Evolutionary conservation across 371 early-diverging fungal species (phyloP).

Genomic region (Mortierella sp.): DNA sequence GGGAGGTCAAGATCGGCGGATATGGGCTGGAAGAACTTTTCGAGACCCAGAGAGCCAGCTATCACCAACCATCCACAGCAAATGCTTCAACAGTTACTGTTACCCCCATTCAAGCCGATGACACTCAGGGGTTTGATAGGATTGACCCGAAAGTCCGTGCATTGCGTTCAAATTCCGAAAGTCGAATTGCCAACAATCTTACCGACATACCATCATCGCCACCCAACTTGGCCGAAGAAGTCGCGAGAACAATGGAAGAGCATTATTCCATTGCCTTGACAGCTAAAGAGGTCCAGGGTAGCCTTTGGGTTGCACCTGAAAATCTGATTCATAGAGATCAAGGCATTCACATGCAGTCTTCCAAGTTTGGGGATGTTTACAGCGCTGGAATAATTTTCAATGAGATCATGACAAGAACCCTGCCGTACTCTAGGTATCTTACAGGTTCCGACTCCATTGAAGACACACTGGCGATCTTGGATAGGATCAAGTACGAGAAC

Average conservation of each 20-base stretch:
- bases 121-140: background rate
- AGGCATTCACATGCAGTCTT: slow-evolving; percentile 26
- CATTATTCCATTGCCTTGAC: slow-evolving; percentile 18
- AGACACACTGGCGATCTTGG: slow-evolving; percentile 27
- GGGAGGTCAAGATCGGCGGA: slow-evolving; percentile 67
- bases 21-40: slow-evolving; percentile 59
- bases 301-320: slow-evolving; percentile 51
- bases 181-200: slow-evolving; percentile 17
- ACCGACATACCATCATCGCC: slow-evolving; percentile 10
- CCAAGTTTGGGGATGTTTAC: slow-evolving; percentile 44
- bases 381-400: slow-evolving; percentile 64
- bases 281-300: slow-evolving; percentile 31
- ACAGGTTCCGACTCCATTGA: slow-evolving; percentile 23
- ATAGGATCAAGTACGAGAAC: slow-evolving; percentile 40
- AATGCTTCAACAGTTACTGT: background rate
- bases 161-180: background rate
- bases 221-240: slow-evolving; percentile 1
- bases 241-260: slow-evolving; percentile 19
- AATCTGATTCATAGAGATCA: slow-evolving; percentile 31
- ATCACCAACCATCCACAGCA: slow-evolving; percentile 13
- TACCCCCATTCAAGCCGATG: background rate
- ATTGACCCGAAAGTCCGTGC: background rate
- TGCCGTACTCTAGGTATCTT: slow-evolving; percentile 55
- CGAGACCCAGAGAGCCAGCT: slow-evolving; percentile 35
- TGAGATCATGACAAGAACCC: slow-evolving; percentile 63